Evolutionary conservation across 2,329 filamentous ascomycete species (phyloP), one percentile per base, ranked within the genome.

Genomic region (Trichoderma sp.): DNA sequence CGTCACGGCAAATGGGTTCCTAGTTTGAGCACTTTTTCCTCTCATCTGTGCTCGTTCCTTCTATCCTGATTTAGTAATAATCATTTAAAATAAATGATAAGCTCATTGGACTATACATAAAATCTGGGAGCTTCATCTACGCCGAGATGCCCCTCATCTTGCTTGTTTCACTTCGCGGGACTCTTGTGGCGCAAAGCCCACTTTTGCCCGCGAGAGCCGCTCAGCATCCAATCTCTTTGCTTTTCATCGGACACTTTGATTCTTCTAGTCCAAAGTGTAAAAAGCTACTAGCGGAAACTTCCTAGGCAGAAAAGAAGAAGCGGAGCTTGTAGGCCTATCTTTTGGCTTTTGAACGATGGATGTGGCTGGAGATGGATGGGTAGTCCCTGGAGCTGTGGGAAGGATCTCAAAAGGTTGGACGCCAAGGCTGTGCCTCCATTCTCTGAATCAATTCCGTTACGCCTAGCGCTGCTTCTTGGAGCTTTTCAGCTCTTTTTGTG

Each of bases 141-240:
- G 43, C 3, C 19, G 11, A 21, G n/a, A 31, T 16, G 31, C 60
- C 60, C 16, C 24, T 33, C 31, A 3, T 43, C 33, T 49, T 14
- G 31, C 14, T 24, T 24, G 49, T 8, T 53, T 64, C 37, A 43
- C 49, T 31, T 43, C 33, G 35, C 24, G 53, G 47, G 27, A 43
- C 19, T 5, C 6, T 24, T 24, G 37, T 27, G 24, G 52, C 52
- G 21, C 24, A 55, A 40, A 65, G 40, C 62, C 62, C 62, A 65
- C 62, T 65, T 65, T 65, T 57, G 53, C 62, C 62, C 62, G 62
- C 49, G 27, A 63, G 16, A 27, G 37, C 62, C 62, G 62, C 62
- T 65, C 62, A 65, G 62, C 62, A 65, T 65, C 19, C 53, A 24
- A 65, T 65, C 62, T 55, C 52, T 56, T n/a, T 19, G 19, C 33